phyloP scores from a whole-genome alignment of 148 eudicot species.

The Cornus controversa region DNA sequence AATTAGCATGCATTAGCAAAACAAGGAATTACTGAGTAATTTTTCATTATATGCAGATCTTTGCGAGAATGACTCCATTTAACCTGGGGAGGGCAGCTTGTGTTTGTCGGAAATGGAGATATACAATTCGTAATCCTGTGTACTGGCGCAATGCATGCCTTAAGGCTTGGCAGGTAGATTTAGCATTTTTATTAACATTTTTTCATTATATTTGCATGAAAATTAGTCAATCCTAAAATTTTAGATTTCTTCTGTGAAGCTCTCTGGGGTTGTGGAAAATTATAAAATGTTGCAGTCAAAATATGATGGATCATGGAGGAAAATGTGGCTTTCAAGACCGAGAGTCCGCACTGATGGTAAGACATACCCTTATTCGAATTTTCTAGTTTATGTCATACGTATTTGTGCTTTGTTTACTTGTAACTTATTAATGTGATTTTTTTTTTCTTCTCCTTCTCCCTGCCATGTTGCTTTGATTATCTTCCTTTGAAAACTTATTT shows the following conservation, averaged over 20 bases:
- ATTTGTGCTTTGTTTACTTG: neutral
- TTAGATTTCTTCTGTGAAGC: conserved; percentile 29
- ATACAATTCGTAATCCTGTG: conserved; percentile 82
- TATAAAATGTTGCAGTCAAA: conserved; percentile 72
- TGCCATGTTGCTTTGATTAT: neutral
- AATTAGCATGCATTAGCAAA: too few relatives aligned
- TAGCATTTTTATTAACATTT: neutral
- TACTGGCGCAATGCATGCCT: conserved; percentile 94
- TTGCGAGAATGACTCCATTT: conserved; percentile 76
- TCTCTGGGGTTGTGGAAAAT: conserved; percentile 69
- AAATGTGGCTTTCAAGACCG: conserved; percentile 93
- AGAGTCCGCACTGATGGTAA: conserved; percentile 89
- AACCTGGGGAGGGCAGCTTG: conserved; percentile 79
- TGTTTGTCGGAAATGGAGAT: conserved; percentile 95
- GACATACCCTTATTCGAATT: neutral
- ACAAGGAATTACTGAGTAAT: neutral
- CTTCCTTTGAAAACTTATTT: neutral
- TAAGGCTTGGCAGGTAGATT: conserved; percentile 83
- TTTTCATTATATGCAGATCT: conserved; percentile 46
- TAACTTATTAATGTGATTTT: neutral
- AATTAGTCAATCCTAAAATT: neutral
- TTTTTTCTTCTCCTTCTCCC: neutral
- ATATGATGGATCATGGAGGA: conserved; percentile 95
- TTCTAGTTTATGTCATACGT: neutral
- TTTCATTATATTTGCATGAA: conserved; percentile 3